These are phyloP conservation scores for Candolleomyces aberdarensis DNA, from an alignment of 768 basidiomycete genomes.

Conservation along the genomic window DNA sequence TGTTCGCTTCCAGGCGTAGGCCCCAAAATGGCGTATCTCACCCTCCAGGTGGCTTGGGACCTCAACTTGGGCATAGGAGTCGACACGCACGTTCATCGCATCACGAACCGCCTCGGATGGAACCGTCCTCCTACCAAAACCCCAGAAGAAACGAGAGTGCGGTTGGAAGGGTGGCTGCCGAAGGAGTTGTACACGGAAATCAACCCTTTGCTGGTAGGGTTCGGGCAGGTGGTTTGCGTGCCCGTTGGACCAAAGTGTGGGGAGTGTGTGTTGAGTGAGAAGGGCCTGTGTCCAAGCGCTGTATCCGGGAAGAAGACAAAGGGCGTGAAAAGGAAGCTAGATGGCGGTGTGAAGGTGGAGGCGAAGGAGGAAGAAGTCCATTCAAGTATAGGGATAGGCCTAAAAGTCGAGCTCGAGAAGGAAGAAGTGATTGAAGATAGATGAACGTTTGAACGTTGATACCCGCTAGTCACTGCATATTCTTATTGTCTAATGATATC, in stretches of 20 bases:
- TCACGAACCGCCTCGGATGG: conserved; percentile 93
- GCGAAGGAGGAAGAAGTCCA: background rate
- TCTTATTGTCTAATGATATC: no score
- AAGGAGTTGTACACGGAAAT: conserved; percentile 69
- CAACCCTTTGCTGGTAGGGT: conserved; percentile 79
- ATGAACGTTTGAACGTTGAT: background rate
- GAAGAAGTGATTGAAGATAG: background rate
- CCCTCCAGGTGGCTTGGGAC: conserved; percentile 83
- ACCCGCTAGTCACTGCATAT: no score
- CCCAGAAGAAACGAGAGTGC: conserved; percentile 83
- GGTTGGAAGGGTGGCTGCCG: conserved; percentile 83
- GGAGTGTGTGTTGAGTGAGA: conserved; percentile 52
- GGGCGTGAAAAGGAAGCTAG: background rate
- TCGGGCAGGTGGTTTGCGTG: conserved; percentile 72
- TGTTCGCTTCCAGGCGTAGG: conserved; percentile 90
- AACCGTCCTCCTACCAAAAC: conserved; percentile 80
- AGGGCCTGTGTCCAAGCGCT: conserved; percentile 68
- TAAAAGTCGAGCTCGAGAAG: background rate
- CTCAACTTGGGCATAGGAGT: conserved; percentile 90
- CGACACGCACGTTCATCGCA: conserved; percentile 94
- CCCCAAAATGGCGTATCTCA: conserved; percentile 93
- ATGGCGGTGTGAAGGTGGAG: background rate
- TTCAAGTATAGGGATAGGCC: background rate
- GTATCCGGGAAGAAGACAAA: background rate
- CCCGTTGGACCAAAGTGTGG: conserved; percentile 66